Evolutionary conservation across 2,329 filamentous ascomycete genomes (phyloP).

Genomic region (Coniochaeta pulveracea): DNA sequence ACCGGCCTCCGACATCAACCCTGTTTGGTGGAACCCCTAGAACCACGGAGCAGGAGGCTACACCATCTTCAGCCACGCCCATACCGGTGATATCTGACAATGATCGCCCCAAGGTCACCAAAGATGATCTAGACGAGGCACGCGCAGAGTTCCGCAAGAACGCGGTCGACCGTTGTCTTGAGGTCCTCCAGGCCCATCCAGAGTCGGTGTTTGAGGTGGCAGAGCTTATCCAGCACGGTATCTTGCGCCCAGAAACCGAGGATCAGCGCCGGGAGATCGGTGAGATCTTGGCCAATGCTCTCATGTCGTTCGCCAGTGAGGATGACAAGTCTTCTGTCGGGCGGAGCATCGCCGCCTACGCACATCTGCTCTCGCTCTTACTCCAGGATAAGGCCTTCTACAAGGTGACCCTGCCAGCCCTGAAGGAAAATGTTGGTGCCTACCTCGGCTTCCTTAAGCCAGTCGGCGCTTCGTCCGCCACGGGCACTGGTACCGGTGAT

Average conservation of each 20-base stretch:
- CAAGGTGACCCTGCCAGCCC: slow-evolving; percentile 56
- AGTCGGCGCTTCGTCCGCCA: slow-evolving; percentile 55
- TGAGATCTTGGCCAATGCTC: slow-evolving; percentile 69
- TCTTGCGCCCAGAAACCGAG: slow-evolving; percentile 44
- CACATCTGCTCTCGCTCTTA: slow-evolving; percentile 80
- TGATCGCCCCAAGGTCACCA: slow-evolving; percentile 34
- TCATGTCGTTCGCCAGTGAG: slow-evolving; percentile 57
- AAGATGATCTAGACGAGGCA: slow-evolving; percentile 71
- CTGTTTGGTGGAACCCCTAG: too few relatives aligned
- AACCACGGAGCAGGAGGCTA: slow-evolving; percentile 14
- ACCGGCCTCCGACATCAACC: slow-evolving; percentile 12
- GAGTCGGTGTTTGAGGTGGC: slow-evolving; percentile 84
- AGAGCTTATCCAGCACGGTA: slow-evolving; percentile 70
- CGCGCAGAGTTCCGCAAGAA: slow-evolving; percentile 62
- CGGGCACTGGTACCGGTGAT: too few relatives aligned
- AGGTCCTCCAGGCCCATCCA: slow-evolving; percentile 79
- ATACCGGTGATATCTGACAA: too few relatives aligned
- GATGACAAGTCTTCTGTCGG: slow-evolving; percentile 55
- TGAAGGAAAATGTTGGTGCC: slow-evolving; percentile 66
- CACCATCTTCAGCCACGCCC: slow-evolving; percentile 11
- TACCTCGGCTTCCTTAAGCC: slow-evolving; percentile 73
- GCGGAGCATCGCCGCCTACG: slow-evolving; percentile 68
- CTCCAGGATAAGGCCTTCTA: slow-evolving; percentile 77
- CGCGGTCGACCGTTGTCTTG: slow-evolving; percentile 80
- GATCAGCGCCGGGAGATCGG: slow-evolving; percentile 61